Base-by-base conservation (phyloP, 305 asterid genomes). In the Fraxinus floribunda region DNA sequence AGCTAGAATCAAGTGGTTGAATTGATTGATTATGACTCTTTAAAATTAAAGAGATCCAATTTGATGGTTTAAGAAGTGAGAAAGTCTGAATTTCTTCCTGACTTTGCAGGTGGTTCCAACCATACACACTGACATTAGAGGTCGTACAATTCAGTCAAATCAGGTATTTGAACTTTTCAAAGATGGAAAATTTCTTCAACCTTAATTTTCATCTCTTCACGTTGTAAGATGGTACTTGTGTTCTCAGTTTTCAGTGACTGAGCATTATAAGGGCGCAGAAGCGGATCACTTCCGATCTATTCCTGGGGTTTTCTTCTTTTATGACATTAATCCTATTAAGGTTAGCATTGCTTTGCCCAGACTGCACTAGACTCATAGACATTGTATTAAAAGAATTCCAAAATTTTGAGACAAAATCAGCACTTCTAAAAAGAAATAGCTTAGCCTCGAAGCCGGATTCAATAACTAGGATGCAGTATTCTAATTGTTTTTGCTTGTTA, bases 301-400 rank as follows among this genome's bases (percentile, higher is more conserved):
- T 80, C 97, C 98, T 7, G 99, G 99, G 79, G 97, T 94, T 86
- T 93, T 88, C 97, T 94, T 96, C 93, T 92, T 86, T 81, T 96
- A 94, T 83, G 99, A 96, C 81, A 95, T 93, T 85, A 94, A 98
- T 84, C 99, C 99, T 62, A 94, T 96, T 81, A 92, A 92, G 98
- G 99, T 93, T 68, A 78, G 90, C 84, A 57, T 7, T 38, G 36
- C 75, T 80, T 15, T 71, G 39, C 76, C 75, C 75, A 60, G 38
- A 29, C 18, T 11, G 13, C 18, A 26, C 38, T 30, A 68, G 18
- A 68, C 39, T 9, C 36, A 11, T 15, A 29, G 18, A 13, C 36
- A 11, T 10, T 52, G n/a, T 24, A 26, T 26, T 7, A 11, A 10
- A 68, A 68, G 16, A 9, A 26, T 13, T 66, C 13, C 75, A 71